Conservation (phyloP, 1,284 basidiomycete species). For the Termitomyces sp. region DNA sequence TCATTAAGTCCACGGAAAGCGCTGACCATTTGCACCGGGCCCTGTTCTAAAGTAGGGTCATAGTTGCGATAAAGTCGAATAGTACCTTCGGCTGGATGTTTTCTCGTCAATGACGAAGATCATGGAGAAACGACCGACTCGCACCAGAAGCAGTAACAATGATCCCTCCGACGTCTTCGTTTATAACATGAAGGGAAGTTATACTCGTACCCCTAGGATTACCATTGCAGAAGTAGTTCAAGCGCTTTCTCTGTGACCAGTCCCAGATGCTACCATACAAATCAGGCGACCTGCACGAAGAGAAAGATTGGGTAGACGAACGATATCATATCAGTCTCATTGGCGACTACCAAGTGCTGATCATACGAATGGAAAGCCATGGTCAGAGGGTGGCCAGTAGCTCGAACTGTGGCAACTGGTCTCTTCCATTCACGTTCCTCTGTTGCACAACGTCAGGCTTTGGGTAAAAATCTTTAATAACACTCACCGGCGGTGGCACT, state of each 20-base stretch:
- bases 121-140: slow-evolving; percentile 18
- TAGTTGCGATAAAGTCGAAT: slow-evolving; percentile 93
- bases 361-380: slow-evolving; percentile 93
- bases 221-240: slow-evolving; percentile 87
- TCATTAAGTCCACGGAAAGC: slow-evolving; percentile 90
- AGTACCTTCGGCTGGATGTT: slow-evolving; percentile 71
- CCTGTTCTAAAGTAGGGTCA: slow-evolving; percentile 58
- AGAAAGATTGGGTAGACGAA: slow-evolving; percentile 31
- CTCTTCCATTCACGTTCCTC: slow-evolving; percentile 73
- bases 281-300: slow-evolving; percentile 4
- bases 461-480: neutral
- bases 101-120: neutral
- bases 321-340: slow-evolving; percentile 86
- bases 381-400: slow-evolving; percentile 67
- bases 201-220: slow-evolving; percentile 81
- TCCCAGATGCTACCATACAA: slow-evolving; percentile 75
- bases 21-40: slow-evolving; percentile 82
- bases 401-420: slow-evolving; percentile 71
- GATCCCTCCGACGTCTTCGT: slow-evolving; percentile 92
- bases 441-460: slow-evolving; percentile 17
- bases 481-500: slow-evolving; percentile 68
- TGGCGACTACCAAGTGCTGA: slow-evolving; percentile 81
- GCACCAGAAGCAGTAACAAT: slow-evolving; percentile 86
- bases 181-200: slow-evolving; percentile 90
- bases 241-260: slow-evolving; percentile 77